phyloP scores from a whole-genome alignment of 1,284 basidiomycete species.

The Vanrija humicola region DNA sequence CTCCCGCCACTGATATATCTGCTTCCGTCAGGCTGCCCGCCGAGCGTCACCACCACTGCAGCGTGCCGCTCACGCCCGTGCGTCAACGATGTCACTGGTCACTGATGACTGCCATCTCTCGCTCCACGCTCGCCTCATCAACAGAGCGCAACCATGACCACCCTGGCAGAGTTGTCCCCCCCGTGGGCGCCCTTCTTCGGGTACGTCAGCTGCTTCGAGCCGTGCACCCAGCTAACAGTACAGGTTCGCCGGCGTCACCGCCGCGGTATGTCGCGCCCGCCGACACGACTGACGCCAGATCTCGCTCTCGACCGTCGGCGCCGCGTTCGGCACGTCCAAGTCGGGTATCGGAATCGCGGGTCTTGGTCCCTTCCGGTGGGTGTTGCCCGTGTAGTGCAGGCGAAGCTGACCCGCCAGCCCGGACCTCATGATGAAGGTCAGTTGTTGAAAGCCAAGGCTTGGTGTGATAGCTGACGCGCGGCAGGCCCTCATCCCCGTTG shows the following conservation, averaged over 20 bases:
- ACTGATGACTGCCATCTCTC: too few relatives aligned
- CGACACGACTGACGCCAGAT: conserved; percentile 30
- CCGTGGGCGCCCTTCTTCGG: conserved; percentile 51
- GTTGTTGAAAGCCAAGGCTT: conserved; percentile 18
- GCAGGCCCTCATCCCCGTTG: conserved; percentile 58
- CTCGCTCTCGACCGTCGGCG: conserved; percentile 66
- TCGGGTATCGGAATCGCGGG: conserved; percentile 97
- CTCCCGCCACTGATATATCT: background rate
- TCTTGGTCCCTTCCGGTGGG: conserved; percentile 73
- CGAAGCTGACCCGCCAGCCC: conserved; percentile 55
- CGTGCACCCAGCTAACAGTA: background rate
- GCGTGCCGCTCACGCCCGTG: background rate
- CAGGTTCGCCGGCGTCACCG: conserved; percentile 44
- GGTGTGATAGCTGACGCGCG: background rate
- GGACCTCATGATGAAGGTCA: conserved; percentile 95
- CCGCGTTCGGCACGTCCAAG: conserved; percentile 95
- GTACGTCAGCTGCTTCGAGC: conserved; percentile 13
- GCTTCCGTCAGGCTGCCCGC: too few relatives aligned
- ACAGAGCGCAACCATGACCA: conserved; percentile 4
- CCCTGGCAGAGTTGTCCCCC: conserved; percentile 47
- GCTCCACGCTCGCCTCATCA: background rate
- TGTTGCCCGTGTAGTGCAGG: background rate
- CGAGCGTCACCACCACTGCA: too few relatives aligned
- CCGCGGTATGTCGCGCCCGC: conserved; percentile 28
- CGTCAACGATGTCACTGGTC: too few relatives aligned